Evolutionary conservation across 1,139 yeast genomes (phyloP), one percentile per base, ranked within the genome.

Genomic region (Candida gigantensis): DNA sequence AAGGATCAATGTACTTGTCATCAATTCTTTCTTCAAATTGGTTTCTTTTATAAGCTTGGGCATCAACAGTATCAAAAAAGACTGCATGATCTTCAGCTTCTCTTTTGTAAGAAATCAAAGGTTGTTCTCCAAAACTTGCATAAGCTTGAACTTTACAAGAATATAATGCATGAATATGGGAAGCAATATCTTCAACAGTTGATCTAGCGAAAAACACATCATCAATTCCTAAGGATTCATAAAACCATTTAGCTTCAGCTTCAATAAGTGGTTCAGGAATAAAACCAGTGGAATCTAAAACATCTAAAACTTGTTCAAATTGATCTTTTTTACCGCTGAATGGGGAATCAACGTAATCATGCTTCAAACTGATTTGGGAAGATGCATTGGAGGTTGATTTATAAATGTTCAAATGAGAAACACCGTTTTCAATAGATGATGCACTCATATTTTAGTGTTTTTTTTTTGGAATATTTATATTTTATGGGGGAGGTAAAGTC

Each of bases 71-170:
- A 57, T 88, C 96, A 58, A 92, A 88, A 62, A 85, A 92, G 18
- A 89, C 95, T 1, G 96, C 97, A 55, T 89, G 96, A 57, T 85
- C 92, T 12, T 79, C 84, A 34, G 79, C 77, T 59, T 86, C 94
- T 44, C 87, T 72, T 57, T 77, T 79, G 58, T 86, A 83, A 42
- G 82, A 86, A 50, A 87, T 81, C 49, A 80, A 75, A 11, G 88
- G 79, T 38, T 50, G 53, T 30, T 55, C 57, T 14, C 52, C 56
- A 24, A 54, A 57, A 12, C 58, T 52, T n/a, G 73, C 58, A 59
- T 74, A 88, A 11, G 97, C 95, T 50, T 92, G 94, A 40, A 92
- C 79, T 60, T 92, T 92, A 45, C 97, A 92, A 27, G 96, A 88
- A 62, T 90, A 92, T 42, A 92, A 72, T 11, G 96, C 85, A 55